phyloP scores from a whole-genome alignment of 768 basidiomycete species.

The Termitomyces sp. region DNA sequence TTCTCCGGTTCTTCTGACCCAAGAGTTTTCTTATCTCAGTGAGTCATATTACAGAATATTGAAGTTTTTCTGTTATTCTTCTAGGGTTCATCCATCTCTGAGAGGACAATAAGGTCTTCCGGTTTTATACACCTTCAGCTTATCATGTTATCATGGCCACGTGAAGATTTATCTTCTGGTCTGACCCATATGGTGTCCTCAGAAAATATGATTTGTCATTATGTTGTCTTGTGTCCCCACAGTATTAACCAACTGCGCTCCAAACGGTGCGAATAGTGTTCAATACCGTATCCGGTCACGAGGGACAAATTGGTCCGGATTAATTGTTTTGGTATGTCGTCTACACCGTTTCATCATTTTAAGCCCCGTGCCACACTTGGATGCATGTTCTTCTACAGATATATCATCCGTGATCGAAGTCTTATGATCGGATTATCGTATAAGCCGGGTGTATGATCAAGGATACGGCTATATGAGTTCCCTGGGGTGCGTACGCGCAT shows the following conservation, averaged over 20 bases:
- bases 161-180: conserved; percentile 1
- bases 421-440: conserved; percentile 10
- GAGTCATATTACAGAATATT: not conserved
- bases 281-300: not conserved
- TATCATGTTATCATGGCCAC: conserved; percentile 6
- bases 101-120: not conserved
- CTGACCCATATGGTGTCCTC: conserved; percentile 6
- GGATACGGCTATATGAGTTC: conserved; percentile 1
- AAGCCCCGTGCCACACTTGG: conserved; percentile 5
- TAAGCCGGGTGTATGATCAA: not conserved
- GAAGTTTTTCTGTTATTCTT: not conserved
- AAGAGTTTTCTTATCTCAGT: not conserved
- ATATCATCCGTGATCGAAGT: conserved; percentile 1
- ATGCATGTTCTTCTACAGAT: not conserved
- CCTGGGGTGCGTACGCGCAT: conserved; percentile 8
- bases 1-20: not conserved
- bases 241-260: not conserved
- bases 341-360: not conserved
- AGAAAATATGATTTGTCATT: not conserved
- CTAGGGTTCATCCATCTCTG: not conserved
- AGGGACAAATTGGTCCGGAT: not conserved
- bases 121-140: not conserved
- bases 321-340: conserved; percentile 1
- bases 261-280: not conserved
- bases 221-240: not conserved